phyloP scores from a whole-genome alignment of 164 flowering plant species.

The Liriodendron chinense region DNA sequence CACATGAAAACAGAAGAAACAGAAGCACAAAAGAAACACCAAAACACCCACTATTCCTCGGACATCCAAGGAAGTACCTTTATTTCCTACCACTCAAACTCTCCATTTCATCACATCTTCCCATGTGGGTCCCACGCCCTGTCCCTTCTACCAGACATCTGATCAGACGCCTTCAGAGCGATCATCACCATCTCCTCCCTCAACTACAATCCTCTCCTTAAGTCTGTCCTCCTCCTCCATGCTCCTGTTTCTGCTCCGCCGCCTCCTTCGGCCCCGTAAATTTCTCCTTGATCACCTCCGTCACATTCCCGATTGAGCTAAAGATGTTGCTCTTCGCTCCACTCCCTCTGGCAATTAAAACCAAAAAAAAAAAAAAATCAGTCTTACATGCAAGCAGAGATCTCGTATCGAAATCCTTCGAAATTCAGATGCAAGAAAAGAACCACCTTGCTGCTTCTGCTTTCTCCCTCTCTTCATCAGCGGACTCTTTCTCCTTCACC shows the following conservation, averaged over 20 bases:
- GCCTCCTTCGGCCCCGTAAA: slow-evolving; percentile 20
- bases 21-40: too few species aligned
- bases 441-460: slow-evolving; percentile 15
- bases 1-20: too few species aligned
- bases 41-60: too few species aligned
- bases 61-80: too few species aligned
- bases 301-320: slow-evolving; percentile 25
- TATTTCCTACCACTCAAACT: neutral
- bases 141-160: slow-evolving; percentile 40
- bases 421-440: neutral
- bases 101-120: slow-evolving; percentile 26
- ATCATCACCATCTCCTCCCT: slow-evolving; percentile 16
- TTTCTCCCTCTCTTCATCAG: slow-evolving; percentile 14
- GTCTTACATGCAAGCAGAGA: neutral
- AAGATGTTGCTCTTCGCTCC: slow-evolving; percentile 25
- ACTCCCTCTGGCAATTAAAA: slow-evolving; percentile 16
- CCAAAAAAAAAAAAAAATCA: neutral
- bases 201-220: neutral
- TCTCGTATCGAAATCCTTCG: too few species aligned
- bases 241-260: slow-evolving; percentile 16
- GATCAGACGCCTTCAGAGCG: slow-evolving; percentile 31
- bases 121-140: too few species aligned
- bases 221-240: neutral
- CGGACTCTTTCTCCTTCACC: slow-evolving; percentile 25
- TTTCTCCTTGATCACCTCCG: slow-evolving; percentile 36